Percentiles rank a stretch among this genome's conserved stretches.
Conservation (phyloP, 2,329 filamentous ascomycete genomes). For the Kalmusia sp. region DNA sequence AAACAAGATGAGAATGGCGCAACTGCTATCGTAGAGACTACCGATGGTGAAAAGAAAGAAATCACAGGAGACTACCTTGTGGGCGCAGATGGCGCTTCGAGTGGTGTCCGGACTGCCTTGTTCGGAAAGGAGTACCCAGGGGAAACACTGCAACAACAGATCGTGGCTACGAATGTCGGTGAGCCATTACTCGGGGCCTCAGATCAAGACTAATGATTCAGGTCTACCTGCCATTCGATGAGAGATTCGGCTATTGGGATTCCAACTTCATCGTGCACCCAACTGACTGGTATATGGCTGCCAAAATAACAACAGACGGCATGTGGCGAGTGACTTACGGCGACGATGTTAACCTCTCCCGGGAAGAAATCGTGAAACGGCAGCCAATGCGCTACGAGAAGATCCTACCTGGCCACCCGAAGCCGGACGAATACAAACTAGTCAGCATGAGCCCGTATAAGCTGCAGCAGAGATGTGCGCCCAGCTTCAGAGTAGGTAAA, state of each 20-base stretch:
- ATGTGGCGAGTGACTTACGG: conserved; percentile 71
- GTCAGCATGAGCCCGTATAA: conserved; percentile 66
- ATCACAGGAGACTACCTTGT: conserved; percentile 40
- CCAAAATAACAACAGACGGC: conserved; percentile 64
- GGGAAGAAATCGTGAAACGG: conserved; percentile 60
- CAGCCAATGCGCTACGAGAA: conserved; percentile 63
- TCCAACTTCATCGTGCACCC: conserved; percentile 69
- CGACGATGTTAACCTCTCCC: conserved; percentile 60
- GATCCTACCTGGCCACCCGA: conserved; percentile 67
- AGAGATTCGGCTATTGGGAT: conserved; percentile 61
- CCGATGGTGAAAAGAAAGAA: conserved; percentile 30
- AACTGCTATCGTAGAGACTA: conserved; percentile 35
- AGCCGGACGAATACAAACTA: conserved; percentile 64
- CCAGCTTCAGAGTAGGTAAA: conserved; percentile 63
- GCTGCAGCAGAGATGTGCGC: conserved; percentile 67
- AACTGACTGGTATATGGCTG: conserved; percentile 68
- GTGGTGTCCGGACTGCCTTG: conserved; percentile 37
- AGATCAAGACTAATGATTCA: conserved; percentile 33
- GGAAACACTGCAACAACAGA: conserved; percentile 66
- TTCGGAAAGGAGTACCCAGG: conserved; percentile 59
- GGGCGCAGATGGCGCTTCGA: conserved; percentile 45
- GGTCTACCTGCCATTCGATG: conserved; percentile 67
- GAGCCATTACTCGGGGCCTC: not conserved
- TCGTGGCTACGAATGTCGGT: conserved; percentile 68
- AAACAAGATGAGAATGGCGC: conserved; percentile 39